Evolutionary conservation across 75 land plant species (phyloP).

Genomic region (Selaginella tamariscina): DNA sequence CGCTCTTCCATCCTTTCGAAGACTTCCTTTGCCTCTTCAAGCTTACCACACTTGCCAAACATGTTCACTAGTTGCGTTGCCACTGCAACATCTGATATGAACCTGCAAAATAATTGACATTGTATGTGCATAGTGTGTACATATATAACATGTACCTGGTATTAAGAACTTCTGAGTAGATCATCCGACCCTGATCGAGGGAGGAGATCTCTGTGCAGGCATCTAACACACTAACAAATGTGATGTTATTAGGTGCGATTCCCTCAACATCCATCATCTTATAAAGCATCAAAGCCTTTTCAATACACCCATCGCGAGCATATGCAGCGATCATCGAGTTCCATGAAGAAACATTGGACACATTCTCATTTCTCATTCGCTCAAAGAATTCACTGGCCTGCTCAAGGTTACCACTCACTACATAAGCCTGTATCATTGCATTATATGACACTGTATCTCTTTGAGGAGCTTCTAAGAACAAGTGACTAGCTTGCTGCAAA

Average conservation of each 20-base stretch:
- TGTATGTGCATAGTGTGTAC: no score
- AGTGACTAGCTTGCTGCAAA: background rate
- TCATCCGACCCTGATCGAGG: background rate
- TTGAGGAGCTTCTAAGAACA: background rate
- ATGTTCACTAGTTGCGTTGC: background rate
- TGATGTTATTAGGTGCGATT: background rate
- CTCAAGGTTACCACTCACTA: background rate
- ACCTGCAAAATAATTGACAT: no score
- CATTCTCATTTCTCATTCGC: background rate
- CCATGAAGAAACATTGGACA: constrained; percentile 11
- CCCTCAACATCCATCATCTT: constrained; percentile 8
- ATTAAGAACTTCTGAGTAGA: background rate
- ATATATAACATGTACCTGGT: background rate
- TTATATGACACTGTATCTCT: background rate
- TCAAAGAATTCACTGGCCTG: background rate
- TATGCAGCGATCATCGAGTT: constrained; percentile 12
- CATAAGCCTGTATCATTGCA: background rate
- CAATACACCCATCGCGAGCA: background rate
- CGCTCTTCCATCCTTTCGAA: background rate
- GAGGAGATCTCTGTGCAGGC: background rate
- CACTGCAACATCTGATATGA: background rate
- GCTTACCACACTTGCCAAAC: background rate
- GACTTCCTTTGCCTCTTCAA: background rate
- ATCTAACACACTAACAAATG: background rate
- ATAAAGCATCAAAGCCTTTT: constrained; percentile 8